Percentiles rank a stretch among this genome's conserved stretches.
These are phyloP conservation scores for Apiotrichum gracile DNA, from an alignment of 1,284 basidiomycete genomes.

Conservation along the genomic window DNA sequence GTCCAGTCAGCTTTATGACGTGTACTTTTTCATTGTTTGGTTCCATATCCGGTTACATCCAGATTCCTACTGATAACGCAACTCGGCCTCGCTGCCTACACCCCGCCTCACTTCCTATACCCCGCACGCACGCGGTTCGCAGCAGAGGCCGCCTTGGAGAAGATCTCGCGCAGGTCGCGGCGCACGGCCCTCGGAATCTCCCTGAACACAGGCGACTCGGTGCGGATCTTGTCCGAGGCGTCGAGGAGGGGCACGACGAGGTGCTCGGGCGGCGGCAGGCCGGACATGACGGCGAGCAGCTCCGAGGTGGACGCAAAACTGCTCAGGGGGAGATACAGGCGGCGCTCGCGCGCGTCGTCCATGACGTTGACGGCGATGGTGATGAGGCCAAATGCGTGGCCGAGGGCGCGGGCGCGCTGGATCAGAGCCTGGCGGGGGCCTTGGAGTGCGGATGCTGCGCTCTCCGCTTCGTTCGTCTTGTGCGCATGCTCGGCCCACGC, in stretches of 20 bases:
- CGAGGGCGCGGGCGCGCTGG: constrained; percentile 41
- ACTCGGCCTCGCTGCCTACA: too few species aligned
- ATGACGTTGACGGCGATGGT: constrained; percentile 47
- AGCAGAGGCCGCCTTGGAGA: constrained; percentile 17
- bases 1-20: neutral
- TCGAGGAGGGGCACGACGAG: constrained; percentile 8
- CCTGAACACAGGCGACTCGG: constrained; percentile 28
- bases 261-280: constrained; percentile 1
- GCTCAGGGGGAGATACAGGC: constrained; percentile 47
- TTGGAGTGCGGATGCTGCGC: too few species aligned
- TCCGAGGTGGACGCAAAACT: constrained; percentile 24
- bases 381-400: constrained; percentile 47
- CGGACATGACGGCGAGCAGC: constrained; percentile 10
- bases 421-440: too few species aligned
- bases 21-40: neutral
- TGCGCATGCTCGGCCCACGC: constrained; percentile 9
- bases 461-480: too few species aligned
- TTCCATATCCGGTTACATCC: neutral
- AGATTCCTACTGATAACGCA: too few species aligned
- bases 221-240: constrained; percentile 31
- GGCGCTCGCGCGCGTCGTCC: constrained; percentile 42
- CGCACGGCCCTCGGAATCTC: constrained; percentile 37
- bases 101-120: neutral
- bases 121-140: neutral
- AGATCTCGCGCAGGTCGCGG: constrained; percentile 42